Evolutionary conservation across 2,329 filamentous ascomycete species (phyloP), one percentile per base, ranked within the genome.

Genomic region (Moelleriella libera): DNA sequence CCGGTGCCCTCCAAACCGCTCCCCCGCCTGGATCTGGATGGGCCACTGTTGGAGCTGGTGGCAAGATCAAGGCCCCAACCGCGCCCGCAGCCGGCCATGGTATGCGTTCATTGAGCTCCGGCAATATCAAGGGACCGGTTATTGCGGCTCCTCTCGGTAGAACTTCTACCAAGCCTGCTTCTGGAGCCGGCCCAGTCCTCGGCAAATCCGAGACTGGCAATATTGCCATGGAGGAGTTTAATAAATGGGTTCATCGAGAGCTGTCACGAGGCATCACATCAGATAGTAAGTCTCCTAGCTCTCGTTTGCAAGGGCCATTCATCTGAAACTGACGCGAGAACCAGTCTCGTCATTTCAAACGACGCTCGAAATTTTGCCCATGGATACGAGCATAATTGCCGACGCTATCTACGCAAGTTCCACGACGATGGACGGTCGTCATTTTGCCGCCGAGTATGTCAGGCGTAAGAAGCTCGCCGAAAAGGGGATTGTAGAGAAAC

Each of bases 401-500:
- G 92, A 97, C 60, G 85, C 85, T 7, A 84, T 97, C 28, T 95
- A 97, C 65, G 79, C 80, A 49, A 84, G 80, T 61, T 94, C 87
- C 2, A 84, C 83, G 57, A 94, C 89, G 1, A 86, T 98, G 65
- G 88, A 98, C 59, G 88, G 87, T 0, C 84, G 85, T 45, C 88
- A 94, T 59, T 97, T 97, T 60, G 88, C 88, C 0, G 86, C 94
- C 50, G 92, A 98, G 63, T 98, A 92, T 60, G 78, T 97, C 50
- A 85, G 89, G 34, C 88, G 90, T 57, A 90, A 89, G 68, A 94
- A 85, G 72, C 78, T 94, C 1, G 90, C 92, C 0, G 90, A 97
- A 56, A 92, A 89, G 69, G 92, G 92, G 40, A 77, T 96, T 41
- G 73, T 94, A 14, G 85, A 88, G 62, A 83, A 86, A 57, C 78